Conservation (phyloP, 108 stramenopile genomes). For the Schizochytrium sp. region DNA sequence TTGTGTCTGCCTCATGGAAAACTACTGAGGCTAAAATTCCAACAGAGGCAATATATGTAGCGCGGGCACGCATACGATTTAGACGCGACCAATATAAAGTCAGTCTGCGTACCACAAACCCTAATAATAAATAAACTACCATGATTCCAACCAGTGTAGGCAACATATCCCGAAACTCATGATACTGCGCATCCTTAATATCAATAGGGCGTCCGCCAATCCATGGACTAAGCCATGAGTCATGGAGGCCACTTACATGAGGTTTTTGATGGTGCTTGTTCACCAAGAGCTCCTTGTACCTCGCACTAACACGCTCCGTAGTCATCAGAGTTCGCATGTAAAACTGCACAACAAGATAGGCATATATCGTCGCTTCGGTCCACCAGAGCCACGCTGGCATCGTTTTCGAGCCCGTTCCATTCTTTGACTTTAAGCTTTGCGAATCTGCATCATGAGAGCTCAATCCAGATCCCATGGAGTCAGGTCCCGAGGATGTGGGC, state of each 20-base stretch:
- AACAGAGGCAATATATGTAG: slow-evolving; percentile 7
- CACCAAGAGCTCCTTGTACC: not conserved
- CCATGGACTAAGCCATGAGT: slow-evolving; percentile 63
- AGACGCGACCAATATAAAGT: not conserved
- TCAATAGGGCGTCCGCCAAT: slow-evolving; percentile 63
- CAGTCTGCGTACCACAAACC: slow-evolving; percentile 53
- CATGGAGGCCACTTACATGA: slow-evolving; percentile 59
- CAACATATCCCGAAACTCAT: slow-evolving; percentile 69
- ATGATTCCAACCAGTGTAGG: slow-evolving; percentile 63
- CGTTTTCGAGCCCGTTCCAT: too few relatives aligned
- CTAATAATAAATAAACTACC: slow-evolving; percentile 61
- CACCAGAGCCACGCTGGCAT: slow-evolving; percentile 28
- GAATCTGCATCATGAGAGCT: too few relatives aligned
- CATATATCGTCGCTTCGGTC: not conserved
- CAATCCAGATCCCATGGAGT: too few relatives aligned
- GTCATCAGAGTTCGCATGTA: not conserved
- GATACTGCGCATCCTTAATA: slow-evolving; percentile 71
- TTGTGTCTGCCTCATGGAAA: slow-evolving; percentile 67
- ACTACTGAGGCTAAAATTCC: slow-evolving; percentile 44
- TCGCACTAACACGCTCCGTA: not conserved
- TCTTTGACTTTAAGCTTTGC: too few relatives aligned
- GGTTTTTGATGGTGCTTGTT: not conserved
- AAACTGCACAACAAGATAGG: not conserved
- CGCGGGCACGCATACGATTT: not conserved
- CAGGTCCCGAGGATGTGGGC: too few relatives aligned